Evolutionary conservation across 352 stramenopile genomes (phyloP), one percentile per base, ranked within the genome.

Genomic region (Pythium pyrilobum): DNA sequence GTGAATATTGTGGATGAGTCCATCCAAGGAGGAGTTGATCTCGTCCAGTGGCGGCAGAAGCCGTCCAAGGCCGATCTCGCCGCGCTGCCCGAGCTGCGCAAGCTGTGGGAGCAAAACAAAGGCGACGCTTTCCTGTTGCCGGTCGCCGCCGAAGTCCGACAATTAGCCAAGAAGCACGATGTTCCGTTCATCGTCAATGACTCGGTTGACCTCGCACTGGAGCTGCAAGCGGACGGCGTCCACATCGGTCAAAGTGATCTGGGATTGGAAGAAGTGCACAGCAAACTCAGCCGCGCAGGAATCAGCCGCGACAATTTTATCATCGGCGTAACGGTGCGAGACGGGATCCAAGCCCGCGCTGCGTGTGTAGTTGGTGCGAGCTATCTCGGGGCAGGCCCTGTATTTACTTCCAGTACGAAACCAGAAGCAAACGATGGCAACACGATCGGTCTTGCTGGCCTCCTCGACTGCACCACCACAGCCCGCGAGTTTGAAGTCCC

Each of bases 161-260:
- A 51, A 16, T 41, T 83, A 51, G 71, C 72, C 12, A 53, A 43
- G 11, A 49, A 65, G 39, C 47, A 78, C 39, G 33, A 65, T 11
- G 67, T 81, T 8, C 70, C 72, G 18, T 64, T 85, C 18, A 73
- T 85, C 37, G 69, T 85, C 31, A 85, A 83, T 46, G 74, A 85
- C 52, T 80, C 74, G 34, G 34, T 81, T 3, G 59, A 68, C 5
- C 62, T 80, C 24, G 74, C 74, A 8, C 58, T 83, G 20, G 42
- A 66, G 52, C 61, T 83, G 9, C 58, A 66, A 12, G 74, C 74
- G 0, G 74, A 85, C 32, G 74, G 74, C 1, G 65, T 80, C 12
- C 74, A 85, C 40, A 62, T 85, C n/a, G 74, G 74, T 0, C 74
- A 85, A 50, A 65, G 64, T 10, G 74, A 85, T 37, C 32, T 56